Base-by-base conservation (phyloP, 495 filamentous ascomycete genomes). In the Beverwykella pulmonaria region DNA sequence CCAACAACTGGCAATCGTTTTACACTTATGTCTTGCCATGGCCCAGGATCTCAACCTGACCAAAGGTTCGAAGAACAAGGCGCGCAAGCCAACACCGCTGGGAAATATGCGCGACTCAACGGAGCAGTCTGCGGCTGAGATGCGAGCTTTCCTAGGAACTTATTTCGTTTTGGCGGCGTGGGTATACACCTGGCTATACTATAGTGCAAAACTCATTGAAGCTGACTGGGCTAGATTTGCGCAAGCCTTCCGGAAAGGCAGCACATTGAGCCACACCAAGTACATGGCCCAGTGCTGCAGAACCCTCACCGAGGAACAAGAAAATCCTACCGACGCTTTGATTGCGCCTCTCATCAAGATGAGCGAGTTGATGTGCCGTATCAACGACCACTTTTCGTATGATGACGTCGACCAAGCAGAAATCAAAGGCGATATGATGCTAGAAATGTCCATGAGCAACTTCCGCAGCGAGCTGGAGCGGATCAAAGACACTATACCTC, bases 351-450 rank as follows among this genome's bases (percentile, higher is more conserved):
- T 67, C 27, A 36, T 67, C 10, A 30, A 44, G 20, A 10, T 56
- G 19, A 61, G 64, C 29, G 58, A 61, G 14, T 22, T 67, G 1
- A 50, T 50, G n/a, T 61, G 50, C 20, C 64, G 58, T 23, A 19
- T 61, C 19, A 61, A 57, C n/a, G 64, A 67, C 17, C 56, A 61
- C 52, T 67, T 61, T 23, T 67, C 64, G 2, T 67, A 61, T 25
- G 52, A 67, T 20, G 64, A 67, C 34, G 54, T 67, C 20, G 57
- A 61, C 1, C 36, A 61, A 17, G 57, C 64, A 36, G 64, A 67
- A 3, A 41, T 61, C 15, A 46, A 23, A 10, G 64, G 64, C 22
- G 49, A 67, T 8, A 34, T 47, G 39, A 48, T 61, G n/a, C 50
- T 67, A 8, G 50, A 61, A 12, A 34, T 57, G 39, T 27, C 58